These are phyloP conservation scores for Senna tora DNA, from an alignment of 306 rosid species.

Conservation along the genomic window DNA sequence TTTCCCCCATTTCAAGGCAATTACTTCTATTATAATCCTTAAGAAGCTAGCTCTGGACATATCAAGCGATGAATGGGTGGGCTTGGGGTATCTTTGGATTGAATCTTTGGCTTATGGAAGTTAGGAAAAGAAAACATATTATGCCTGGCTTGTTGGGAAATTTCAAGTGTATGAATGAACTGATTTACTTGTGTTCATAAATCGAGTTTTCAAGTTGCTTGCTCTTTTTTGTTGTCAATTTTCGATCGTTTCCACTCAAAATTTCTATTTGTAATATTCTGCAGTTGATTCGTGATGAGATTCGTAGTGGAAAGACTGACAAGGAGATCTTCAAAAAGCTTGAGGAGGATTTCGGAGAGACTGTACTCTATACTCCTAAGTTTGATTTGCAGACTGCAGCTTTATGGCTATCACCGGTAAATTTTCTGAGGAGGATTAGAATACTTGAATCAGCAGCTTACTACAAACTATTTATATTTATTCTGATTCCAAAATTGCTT, in stretches of 20 bases:
- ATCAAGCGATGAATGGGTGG: not conserved
- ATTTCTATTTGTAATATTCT: not conserved
- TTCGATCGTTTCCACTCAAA: conserved; percentile 9
- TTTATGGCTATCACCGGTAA: conserved; percentile 87
- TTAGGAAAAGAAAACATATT: conserved; percentile 17
- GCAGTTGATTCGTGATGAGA: conserved; percentile 92
- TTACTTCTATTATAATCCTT: not conserved
- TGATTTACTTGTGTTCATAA: conserved; percentile 15
- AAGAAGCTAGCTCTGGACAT: not conserved
- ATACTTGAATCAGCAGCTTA: conserved; percentile 10
- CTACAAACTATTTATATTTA: conserved; percentile 4
- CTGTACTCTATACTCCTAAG: conserved; percentile 79
- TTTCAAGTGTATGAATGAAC: not conserved
- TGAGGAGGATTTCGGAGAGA: conserved; percentile 84
- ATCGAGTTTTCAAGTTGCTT: not conserved
- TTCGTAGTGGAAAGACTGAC: conserved; percentile 73
- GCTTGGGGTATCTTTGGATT: conserved; percentile 2
- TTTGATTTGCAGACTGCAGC: conserved; percentile 97
- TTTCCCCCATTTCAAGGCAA: not conserved
- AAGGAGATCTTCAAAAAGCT: conserved; percentile 83
- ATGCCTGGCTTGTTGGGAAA: not conserved
- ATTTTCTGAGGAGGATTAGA: conserved; percentile 6
- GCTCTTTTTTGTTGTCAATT: not conserved
- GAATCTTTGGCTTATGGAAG: conserved; percentile 11
- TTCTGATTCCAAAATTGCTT: conserved; percentile 35